Conservation (phyloP, 2,329 filamentous ascomycete genomes). For the Allantophomopsis cytisporea region DNA sequence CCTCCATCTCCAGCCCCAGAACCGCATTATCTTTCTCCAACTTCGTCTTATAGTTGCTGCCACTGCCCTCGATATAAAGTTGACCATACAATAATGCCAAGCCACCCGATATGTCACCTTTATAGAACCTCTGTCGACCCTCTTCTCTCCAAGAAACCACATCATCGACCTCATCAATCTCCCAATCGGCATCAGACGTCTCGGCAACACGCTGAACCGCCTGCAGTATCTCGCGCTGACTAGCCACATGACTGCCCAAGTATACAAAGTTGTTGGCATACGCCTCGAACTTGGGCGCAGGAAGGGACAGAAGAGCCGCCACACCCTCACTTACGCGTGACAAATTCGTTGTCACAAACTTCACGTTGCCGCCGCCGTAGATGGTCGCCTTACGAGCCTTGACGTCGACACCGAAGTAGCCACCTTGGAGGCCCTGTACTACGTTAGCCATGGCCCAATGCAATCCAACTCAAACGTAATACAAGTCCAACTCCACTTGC, state of each 20-base stretch:
- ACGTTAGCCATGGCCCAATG: too few species aligned
- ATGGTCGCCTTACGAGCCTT: conserved; percentile 24
- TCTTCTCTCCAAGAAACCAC: too few species aligned
- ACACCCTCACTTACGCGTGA: conserved; percentile 37
- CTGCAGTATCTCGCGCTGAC: conserved; percentile 32
- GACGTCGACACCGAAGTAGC: conserved; percentile 33
- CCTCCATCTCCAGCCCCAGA: too few species aligned
- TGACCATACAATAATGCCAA: too few species aligned
- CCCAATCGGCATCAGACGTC: conserved; percentile 12
- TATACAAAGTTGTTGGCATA: conserved; percentile 27
- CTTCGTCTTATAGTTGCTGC: too few species aligned
- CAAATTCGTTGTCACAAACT: conserved; percentile 30
- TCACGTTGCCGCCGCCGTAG: conserved; percentile 34
- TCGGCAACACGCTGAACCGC: conserved; percentile 10
- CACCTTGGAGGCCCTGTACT: conserved; percentile 18
- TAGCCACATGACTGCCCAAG: conserved; percentile 27
- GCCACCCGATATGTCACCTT: too few species aligned
- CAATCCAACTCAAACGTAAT: too few species aligned
- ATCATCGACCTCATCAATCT: conserved; percentile 3
- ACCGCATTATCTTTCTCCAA: too few species aligned
- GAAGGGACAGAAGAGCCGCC: conserved; percentile 30
- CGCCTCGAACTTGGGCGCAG: conserved; percentile 18
- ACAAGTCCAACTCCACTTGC: too few species aligned
- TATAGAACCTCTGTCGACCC: too few species aligned
- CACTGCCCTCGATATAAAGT: too few species aligned